These are phyloP conservation scores for Botrytis pseudocinerea DNA, from an alignment of 2,329 filamentous ascomycete genomes.

Conservation along the genomic window DNA sequence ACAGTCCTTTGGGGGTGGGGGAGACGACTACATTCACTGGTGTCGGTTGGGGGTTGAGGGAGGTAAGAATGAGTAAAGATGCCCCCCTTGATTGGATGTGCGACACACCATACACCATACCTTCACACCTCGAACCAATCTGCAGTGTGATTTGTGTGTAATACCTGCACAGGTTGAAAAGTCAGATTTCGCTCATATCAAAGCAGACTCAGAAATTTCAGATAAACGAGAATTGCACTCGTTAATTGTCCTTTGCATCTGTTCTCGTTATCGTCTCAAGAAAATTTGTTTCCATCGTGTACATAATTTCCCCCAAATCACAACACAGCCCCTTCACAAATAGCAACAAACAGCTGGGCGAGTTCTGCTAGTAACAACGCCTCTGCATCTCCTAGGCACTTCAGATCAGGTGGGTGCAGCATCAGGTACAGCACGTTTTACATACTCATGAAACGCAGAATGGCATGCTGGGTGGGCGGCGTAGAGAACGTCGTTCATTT, in stretches of 20 bases:
- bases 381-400: slow-evolving; percentile 3
- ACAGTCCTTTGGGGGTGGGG: neutral
- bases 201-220: neutral
- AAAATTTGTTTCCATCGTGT: neutral
- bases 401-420: slow-evolving; percentile 14
- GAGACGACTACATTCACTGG: neutral
- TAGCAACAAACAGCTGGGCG: slow-evolving; percentile 17
- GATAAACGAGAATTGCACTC: neutral
- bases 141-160: neutral
- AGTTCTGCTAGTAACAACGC: slow-evolving; percentile 1
- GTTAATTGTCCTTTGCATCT: neutral
- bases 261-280: neutral
- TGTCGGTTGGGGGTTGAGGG: neutral
- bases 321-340: slow-evolving; percentile 22
- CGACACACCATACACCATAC: neutral
- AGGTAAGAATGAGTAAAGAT: neutral
- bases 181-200: neutral
- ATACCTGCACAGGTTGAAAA: neutral
- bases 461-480: neutral
- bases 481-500: neutral
- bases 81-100: neutral
- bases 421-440: slow-evolving; percentile 22
- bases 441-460: slow-evolving; percentile 20
- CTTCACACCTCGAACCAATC: neutral
- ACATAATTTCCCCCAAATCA: slow-evolving; percentile 9